Percentiles rank a stretch among this genome's conserved stretches.
Evolutionary conservation across 257 asterid species (phyloP).

Genomic region (Vinca minor): DNA sequence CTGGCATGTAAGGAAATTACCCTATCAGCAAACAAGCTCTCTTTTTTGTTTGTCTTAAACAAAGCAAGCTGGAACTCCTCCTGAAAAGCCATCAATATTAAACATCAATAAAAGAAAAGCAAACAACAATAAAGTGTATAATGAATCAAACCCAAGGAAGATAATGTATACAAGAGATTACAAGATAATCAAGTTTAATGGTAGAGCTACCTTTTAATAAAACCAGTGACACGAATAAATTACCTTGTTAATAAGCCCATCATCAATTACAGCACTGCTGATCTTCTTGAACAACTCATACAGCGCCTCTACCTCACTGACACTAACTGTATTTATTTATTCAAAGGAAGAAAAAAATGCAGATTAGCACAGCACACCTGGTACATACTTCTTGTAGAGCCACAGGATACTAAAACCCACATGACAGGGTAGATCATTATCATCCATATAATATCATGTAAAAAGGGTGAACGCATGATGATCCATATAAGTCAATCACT

Average conservation of each 20-base stretch:
- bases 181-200: neutral
- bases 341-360: neutral
- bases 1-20: slow-evolving; percentile 40
- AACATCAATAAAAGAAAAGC: slow-evolving; percentile 20
- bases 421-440: neutral
- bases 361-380: neutral
- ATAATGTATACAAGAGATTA: slow-evolving; percentile 2
- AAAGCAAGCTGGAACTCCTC: slow-evolving; percentile 89
- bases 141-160: neutral
- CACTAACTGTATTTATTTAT: slow-evolving; percentile 50
- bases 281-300: slow-evolving; percentile 76
- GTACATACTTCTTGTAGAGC: neutral
- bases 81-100: slow-evolving; percentile 30
- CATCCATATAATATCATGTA: neutral
- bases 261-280: slow-evolving; percentile 79
- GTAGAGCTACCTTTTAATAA: neutral
- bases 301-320: slow-evolving; percentile 81
- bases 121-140: neutral
- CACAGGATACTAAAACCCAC: neutral
- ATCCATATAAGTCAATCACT: neutral
- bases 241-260: slow-evolving; percentile 87
- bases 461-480: neutral
- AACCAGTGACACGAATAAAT: slow-evolving; percentile 9
- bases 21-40: slow-evolving; percentile 85
- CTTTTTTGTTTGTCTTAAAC: slow-evolving; percentile 64